Evolutionary conservation across 805 yeast genomes (phyloP).

Genomic region (Nakazawaea pomicola): DNA sequence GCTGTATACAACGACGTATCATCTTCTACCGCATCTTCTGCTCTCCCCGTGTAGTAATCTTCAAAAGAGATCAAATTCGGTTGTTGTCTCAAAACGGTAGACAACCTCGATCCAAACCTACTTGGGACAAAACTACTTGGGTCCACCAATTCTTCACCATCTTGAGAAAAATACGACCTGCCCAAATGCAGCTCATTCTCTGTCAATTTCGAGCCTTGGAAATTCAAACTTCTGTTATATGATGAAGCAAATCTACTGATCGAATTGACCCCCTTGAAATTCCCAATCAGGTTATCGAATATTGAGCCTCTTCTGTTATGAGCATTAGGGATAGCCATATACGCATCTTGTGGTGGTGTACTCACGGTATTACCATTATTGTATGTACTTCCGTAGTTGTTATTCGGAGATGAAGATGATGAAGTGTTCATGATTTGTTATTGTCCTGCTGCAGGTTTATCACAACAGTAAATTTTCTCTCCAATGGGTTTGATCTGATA

Average conservation of each 20-base stretch:
- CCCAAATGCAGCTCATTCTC: conserved; percentile 52
- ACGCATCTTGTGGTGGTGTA: conserved; percentile 11
- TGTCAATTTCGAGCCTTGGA: conserved; percentile 33
- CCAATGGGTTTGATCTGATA: too few relatives aligned
- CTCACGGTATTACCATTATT: background rate
- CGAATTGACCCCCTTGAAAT: conserved; percentile 63
- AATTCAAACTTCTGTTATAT: conserved; percentile 71
- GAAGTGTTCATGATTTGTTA: background rate
- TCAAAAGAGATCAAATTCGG: conserved; percentile 9
- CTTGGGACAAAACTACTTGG: conserved; percentile 67
- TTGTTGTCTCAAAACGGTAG: conserved; percentile 39
- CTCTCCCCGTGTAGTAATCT: conserved; percentile 17
- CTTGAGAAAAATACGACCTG: conserved; percentile 59
- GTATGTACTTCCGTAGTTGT: background rate
- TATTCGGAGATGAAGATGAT: background rate
- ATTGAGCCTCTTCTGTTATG: conserved; percentile 10
- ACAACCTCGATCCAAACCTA: conserved; percentile 56
- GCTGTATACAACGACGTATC: conserved; percentile 33
- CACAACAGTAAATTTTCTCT: too few relatives aligned
- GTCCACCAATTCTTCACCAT: conserved; percentile 60
- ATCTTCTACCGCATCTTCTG: conserved; percentile 35
- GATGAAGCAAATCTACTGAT: conserved; percentile 77
- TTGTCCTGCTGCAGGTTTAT: too few relatives aligned
- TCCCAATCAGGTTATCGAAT: conserved; percentile 39
- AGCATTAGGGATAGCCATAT: conserved; percentile 10